phyloP scores from a whole-genome alignment of 768 basidiomycete species.

The Agaricus sinodeliciosus region DNA sequence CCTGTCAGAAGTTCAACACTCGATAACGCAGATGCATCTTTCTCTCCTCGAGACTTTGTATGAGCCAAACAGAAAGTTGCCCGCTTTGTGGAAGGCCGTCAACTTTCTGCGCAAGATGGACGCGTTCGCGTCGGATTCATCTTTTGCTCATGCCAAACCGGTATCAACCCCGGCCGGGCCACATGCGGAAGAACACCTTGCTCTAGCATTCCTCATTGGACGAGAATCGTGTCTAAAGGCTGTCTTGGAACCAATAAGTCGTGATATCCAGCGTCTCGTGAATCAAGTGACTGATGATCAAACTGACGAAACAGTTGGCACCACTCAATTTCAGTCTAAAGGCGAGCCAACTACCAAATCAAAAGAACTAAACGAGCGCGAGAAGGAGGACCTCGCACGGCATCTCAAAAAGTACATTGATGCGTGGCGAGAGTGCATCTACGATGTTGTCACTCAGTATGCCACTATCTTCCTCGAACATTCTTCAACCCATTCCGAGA shows the following conservation, averaged over 20 bases:
- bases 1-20: conserved; percentile 59
- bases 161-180: conserved; percentile 14
- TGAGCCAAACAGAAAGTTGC: conserved; percentile 79
- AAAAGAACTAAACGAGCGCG: conserved; percentile 44
- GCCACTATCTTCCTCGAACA: conserved; percentile 84
- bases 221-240: conserved; percentile 52
- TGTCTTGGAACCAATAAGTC: conserved; percentile 46
- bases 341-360: conserved; percentile 13
- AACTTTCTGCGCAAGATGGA: conserved; percentile 83
- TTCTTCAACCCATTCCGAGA: conserved; percentile 22
- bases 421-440: conserved; percentile 85
- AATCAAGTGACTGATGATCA: conserved; percentile 12
- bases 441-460: conserved; percentile 88
- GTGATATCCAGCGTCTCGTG: conserved; percentile 35
- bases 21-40: conserved; percentile 65
- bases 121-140: conserved; percentile 37
- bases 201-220: conserved; percentile 76
- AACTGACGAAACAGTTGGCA: background rate
- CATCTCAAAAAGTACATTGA: conserved; percentile 87
- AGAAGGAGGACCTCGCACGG: conserved; percentile 65
- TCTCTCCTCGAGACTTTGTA: conserved; percentile 75
- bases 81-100: conserved; percentile 84
- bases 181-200: conserved; percentile 68
- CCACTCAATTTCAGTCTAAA: conserved; percentile 10
- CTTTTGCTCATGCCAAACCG: background rate